Evolutionary conservation across 768 basidiomycete genomes (phyloP), one percentile per base, ranked within the genome.

Genomic region (Collybiopsis confluens): DNA sequence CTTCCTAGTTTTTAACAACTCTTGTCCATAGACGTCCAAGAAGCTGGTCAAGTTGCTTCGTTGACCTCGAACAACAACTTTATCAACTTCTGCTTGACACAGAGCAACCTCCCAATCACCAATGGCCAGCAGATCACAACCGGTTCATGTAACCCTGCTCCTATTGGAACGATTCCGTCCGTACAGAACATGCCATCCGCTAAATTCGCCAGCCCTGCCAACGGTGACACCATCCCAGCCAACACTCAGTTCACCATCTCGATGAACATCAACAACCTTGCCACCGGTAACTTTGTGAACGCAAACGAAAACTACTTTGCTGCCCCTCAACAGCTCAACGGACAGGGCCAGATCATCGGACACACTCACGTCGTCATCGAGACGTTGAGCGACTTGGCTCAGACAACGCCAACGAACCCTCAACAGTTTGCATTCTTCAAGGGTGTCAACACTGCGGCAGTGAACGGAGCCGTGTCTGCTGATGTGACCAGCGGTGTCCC

Each of bases 321-420:
- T 30, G 85, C 79, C 20, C 84, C 81, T 33, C 81, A 83, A 61
- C 74, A 78, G 49, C 62, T 82, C 21, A 77, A 83, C 62, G 61
- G 23, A 0, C 62, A 71, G 41, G 83, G 83, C 6, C 67, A 73
- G 50, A 78, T 86, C 62, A 67, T 76, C 52, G 83, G 80, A 1
- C 79, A 81, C 67, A 79, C 77, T 3, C 83, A 86, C 63, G 69
- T 83, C 59, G 80, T 81, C 57, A 69, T 84, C 52, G 78, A 86
- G 67, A 42, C 55, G 36, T 65, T 85, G 53, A 65, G 65, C 21
- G 61, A 77, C 33, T 66, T 77, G 23, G 64, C 65, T 30, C 70
- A 74, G 61, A 81, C 79, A 24, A 68, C 66, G 1, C 67, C 77
- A 6, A 75, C 73, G 18, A 68, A 85, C 64, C 77, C 81, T 18